Evolutionary conservation across 306 rosid species (phyloP).

Genomic region (Macrotyloma uniflorum): DNA sequence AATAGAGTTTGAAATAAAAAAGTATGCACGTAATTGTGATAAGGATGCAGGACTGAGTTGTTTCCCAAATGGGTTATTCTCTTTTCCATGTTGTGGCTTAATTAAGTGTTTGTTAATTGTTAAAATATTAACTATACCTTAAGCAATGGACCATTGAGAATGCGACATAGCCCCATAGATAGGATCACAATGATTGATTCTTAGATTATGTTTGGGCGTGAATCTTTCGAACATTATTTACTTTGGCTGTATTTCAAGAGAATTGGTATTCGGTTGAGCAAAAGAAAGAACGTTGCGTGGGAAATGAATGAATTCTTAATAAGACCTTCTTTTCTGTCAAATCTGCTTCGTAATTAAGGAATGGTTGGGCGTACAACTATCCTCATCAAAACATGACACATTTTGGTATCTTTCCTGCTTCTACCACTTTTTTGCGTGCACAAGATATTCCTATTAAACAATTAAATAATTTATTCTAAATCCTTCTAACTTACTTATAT

Average conservation of each 20-base stretch:
- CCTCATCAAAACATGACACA: constrained; percentile 7
- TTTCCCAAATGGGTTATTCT: constrained; percentile 13
- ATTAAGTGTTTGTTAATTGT: constrained; percentile 19
- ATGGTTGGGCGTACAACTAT: not conserved
- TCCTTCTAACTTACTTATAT: no score
- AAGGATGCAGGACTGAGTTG: constrained; percentile 49
- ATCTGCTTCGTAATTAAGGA: constrained; percentile 34
- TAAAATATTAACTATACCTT: constrained; percentile 36
- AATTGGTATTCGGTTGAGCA: constrained; percentile 8
- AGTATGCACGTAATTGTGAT: not conserved
- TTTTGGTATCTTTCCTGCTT: constrained; percentile 18
- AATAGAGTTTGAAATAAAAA: not conserved
- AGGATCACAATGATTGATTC: constrained; percentile 34
- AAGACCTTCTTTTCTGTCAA: not conserved
- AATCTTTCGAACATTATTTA: constrained; percentile 42
- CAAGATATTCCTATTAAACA: not conserved
- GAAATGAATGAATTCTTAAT: constrained; percentile 3
- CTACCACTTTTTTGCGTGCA: not conserved
- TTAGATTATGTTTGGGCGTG: constrained; percentile 3
- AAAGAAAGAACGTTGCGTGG: constrained; percentile 6
- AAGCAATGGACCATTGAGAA: constrained; percentile 34
- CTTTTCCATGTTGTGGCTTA: constrained; percentile 21
- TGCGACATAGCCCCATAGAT: constrained; percentile 28
- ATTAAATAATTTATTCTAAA: no score
- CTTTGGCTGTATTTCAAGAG: constrained; percentile 36